These are phyloP conservation scores for Kodamaea plutei DNA, from an alignment of 1,139 yeast genomes.

Conservation along the genomic window DNA sequence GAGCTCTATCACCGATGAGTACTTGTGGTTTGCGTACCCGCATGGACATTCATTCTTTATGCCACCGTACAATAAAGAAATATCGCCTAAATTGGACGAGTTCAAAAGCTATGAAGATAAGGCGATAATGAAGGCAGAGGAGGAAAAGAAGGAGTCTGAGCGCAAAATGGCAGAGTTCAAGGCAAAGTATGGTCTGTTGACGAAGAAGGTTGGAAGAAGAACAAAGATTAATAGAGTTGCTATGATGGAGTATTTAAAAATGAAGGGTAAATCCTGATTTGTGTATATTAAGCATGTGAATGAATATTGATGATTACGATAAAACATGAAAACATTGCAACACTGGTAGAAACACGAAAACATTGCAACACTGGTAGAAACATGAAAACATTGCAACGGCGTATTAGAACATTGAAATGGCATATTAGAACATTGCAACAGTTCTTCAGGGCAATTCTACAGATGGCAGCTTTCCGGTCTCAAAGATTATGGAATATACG, in stretches of 20 bases:
- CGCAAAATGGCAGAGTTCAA: conserved; percentile 13
- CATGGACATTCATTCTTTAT: conserved; percentile 31
- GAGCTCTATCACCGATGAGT: conserved; percentile 37
- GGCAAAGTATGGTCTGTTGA: conserved; percentile 14
- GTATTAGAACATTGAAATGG: too few species aligned
- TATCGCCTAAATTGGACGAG: conserved; percentile 18
- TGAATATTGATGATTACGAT: not conserved
- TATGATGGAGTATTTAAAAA: conserved; percentile 25
- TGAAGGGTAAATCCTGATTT: conserved; percentile 10
- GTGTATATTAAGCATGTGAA: not conserved
- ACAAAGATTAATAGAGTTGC: conserved; percentile 30
- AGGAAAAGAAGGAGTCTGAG: conserved; percentile 16
- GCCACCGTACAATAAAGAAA: conserved; percentile 32
- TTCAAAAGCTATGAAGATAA: conserved; percentile 38
- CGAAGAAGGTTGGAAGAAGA: conserved; percentile 24
- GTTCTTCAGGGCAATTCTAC: too few species aligned
- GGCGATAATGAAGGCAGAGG: conserved; percentile 18
- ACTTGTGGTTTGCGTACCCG: conserved; percentile 40
- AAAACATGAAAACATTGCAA: too few species aligned
- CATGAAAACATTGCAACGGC: too few species aligned
- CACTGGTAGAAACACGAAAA: too few species aligned
- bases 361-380: too few species aligned
- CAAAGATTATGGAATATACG: too few species aligned
- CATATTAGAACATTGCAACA: too few species aligned
- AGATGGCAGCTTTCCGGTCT: too few species aligned